Percentiles rank a stretch among this genome's conserved stretches.
phyloP scores from a whole-genome alignment of 192 early-diverging fungal genomes.

The Rhizophlyctis rosea region DNA sequence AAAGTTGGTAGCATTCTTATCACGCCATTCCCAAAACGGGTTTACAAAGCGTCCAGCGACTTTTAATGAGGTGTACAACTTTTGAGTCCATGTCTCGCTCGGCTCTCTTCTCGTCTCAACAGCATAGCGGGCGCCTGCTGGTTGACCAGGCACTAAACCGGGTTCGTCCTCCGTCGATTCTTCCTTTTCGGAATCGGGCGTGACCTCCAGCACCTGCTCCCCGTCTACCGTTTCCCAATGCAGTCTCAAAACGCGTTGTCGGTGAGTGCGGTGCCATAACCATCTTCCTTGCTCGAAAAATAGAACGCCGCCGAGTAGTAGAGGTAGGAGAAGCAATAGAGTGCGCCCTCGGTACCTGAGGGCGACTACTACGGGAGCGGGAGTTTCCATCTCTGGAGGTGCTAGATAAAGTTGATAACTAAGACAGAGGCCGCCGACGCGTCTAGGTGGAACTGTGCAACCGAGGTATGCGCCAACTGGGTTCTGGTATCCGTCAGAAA shows the following conservation, averaged over 20 bases:
- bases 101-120: slow-evolving; percentile 7
- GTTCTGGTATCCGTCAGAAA: too few species aligned
- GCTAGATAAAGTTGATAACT: too few species aligned
- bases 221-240: slow-evolving; percentile 27
- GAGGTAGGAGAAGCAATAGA: too few species aligned
- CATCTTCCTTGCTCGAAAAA: slow-evolving; percentile 32
- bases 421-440: too few species aligned
- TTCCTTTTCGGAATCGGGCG: slow-evolving; percentile 14
- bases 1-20: slow-evolving; percentile 38
- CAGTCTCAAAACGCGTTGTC: slow-evolving; percentile 14
- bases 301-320: slow-evolving; percentile 13
- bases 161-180: slow-evolving; percentile 12
- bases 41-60: slow-evolving; percentile 53
- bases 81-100: slow-evolving; percentile 17
- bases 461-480: too few species aligned
- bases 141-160: slow-evolving; percentile 17
- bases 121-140: slow-evolving; percentile 14
- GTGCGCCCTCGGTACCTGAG: too few species aligned
- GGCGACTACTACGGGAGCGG: too few species aligned
- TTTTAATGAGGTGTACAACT: slow-evolving; percentile 31
- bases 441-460: too few species aligned
- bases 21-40: slow-evolving; percentile 58
- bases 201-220: slow-evolving; percentile 5
- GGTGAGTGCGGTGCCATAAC: slow-evolving; percentile 26
- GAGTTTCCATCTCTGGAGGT: too few species aligned